Conservation (phyloP, 768 basidiomycete genomes). For the Amanita brunnescens region DNA sequence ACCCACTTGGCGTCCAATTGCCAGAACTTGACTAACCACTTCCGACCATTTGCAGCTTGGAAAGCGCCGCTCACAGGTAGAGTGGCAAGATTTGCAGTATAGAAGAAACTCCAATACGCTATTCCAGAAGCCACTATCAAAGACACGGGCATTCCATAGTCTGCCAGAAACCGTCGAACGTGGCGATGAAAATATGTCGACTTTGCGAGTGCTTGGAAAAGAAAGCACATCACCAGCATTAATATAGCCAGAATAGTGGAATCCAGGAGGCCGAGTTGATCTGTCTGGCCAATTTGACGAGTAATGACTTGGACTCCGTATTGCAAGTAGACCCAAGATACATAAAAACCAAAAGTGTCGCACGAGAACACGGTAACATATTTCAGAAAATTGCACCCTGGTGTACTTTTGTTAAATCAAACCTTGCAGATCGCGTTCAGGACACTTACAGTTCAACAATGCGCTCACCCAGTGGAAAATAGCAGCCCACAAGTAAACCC, state of each 20-base stretch:
- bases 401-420: background rate
- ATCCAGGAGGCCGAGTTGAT: conserved; percentile 44
- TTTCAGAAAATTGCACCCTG: conserved; percentile 77
- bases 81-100: conserved; percentile 48
- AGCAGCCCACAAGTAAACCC: conserved; percentile 90
- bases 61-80: conserved; percentile 66
- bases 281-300: conserved; percentile 47
- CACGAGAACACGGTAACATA: conserved; percentile 88
- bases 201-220: conserved; percentile 59
- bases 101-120: conserved; percentile 83
- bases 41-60: conserved; percentile 57
- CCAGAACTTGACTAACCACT: conserved; percentile 89
- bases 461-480: conserved; percentile 82
- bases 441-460: conserved; percentile 55
- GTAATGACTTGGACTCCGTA: conserved; percentile 83
- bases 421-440: background rate
- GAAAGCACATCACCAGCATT: conserved; percentile 68
- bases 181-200: conserved; percentile 65
- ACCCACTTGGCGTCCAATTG: conserved; percentile 83
- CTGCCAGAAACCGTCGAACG: conserved; percentile 66
- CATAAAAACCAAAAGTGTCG: conserved; percentile 90
- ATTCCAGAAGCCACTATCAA: conserved; percentile 66
- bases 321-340: conserved; percentile 84
- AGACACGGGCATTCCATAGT: conserved; percentile 90
- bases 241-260: conserved; percentile 67